Base-by-base conservation (phyloP, 2,329 filamentous ascomycete genomes). In the Ophiostoma sp. region DNA sequence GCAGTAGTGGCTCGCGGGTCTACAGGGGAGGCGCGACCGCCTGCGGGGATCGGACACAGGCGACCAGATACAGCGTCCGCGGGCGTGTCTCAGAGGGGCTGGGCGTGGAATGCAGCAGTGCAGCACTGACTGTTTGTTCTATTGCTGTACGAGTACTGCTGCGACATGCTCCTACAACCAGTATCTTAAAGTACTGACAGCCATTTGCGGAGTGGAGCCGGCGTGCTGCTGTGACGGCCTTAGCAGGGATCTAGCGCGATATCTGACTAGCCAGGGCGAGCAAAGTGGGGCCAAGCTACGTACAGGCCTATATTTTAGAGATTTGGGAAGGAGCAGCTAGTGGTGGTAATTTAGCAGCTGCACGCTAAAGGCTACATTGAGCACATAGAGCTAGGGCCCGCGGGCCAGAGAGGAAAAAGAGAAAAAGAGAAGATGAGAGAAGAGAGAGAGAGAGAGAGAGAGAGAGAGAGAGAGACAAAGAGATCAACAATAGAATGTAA, bases 191-290 rank as follows among this genome's bases (percentile, higher is more conserved):
- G 27, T 27, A 27, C 27, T 27, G 27, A 27, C 27, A 27, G 27
- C 27, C 27, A 27, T 27, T 27, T 27, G 27, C 27, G 47, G 38
- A 60, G 55, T 60, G 55, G 55, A 40, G 36, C 55, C 27, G 47
- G 38, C 36, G 55, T 60, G 55, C 27, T 14, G 36, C 55, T 18
- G 27, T 16, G 49, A 8, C 55, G 55, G 55, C 55, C 38, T 60
- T 60, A 49, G 62, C 62, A 65, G 42, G 63, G 63, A 65, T 62
- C 63, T 60, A 65, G 52, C 49, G 67, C 52, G 41, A 66, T 68
- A 67, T 62, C 52, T 65, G 47, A 52, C 49, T 55, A 65, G 63
- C 63, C 63, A 65, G 67, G 63, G 67, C 63, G 40, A 40, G 18
- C 16, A 47, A 18, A 65, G 62, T 68, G 67, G 66, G 64, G 2